Evolutionary conservation across 2,329 filamentous ascomycete genomes (phyloP), one percentile per base, ranked within the genome.

Genomic region (Aspergillus sojae): DNA sequence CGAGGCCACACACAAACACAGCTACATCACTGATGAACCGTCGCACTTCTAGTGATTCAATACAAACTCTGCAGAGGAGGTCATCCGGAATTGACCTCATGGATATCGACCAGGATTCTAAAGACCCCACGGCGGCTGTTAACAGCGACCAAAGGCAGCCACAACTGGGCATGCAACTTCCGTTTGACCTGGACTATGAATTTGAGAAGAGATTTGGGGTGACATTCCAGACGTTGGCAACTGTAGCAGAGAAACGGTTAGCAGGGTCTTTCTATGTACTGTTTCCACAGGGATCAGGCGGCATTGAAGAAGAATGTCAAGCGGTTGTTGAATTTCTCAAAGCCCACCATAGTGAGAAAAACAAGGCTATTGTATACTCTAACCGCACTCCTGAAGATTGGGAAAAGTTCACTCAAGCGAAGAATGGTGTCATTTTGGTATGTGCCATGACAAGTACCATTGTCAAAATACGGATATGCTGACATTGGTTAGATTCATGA

Each of bases 371-470:
- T 19, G 70, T 70, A 11, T 75, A 71, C 45, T 74, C 76, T 5
- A 77, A 71, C 61, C 70, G 67, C 10, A 63, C 69, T 23, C 58
- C 67, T 30, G 72, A 70, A 19, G 77, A 77, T 58, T 80, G 78
- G 78, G 70, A 70, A 21, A 74, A 68, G 53, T 80, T 80, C 62
- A 60, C 70, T 9, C 66, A 67, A 12, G 70, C 71, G 16, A 67
- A 65, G 52, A 67, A 62, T 16, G 75, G 76, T 6, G 73, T 77
- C 54, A 69, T 75, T n/a, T 62, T 80, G 65, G 78, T 80, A 71
- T 63, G 75, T 70, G n/a, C 26, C 32, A n/a, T 14, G 19, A 50
- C n/a, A 50, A 34, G 41, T 28, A 21, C 4, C 14, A 34, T 41
- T 21, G 39, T 65, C 65, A 28, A 67, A 11, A 46, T 28, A 21